Evolutionary conservation across 306 rosid genomes (phyloP).

Genomic region (Quercus glauca): DNA sequence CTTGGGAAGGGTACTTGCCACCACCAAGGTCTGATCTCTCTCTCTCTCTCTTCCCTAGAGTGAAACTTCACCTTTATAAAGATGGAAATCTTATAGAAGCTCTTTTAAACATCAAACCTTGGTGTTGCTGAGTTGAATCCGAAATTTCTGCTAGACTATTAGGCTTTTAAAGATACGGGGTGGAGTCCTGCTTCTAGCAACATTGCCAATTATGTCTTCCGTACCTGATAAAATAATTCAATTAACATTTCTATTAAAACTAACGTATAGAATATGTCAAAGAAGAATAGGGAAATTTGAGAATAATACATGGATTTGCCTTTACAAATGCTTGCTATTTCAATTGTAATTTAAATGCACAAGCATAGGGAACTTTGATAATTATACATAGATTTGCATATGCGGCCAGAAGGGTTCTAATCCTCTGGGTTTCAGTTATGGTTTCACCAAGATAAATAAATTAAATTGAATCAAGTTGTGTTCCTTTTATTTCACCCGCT

Average conservation of each 20-base stretch:
- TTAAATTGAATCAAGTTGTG: too few relatives aligned
- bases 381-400: too few relatives aligned
- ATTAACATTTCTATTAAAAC: background rate
- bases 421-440: too few relatives aligned
- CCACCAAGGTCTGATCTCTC: background rate
- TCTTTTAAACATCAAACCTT: background rate
- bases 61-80: background rate
- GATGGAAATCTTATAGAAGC: background rate
- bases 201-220: background rate
- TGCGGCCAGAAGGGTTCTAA: too few relatives aligned
- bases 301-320: background rate
- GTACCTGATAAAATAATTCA: background rate
- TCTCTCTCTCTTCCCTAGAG: background rate
- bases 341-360: background rate
- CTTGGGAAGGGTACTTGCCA: too few relatives aligned
- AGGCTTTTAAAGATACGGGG: background rate
- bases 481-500: too few relatives aligned
- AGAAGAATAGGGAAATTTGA: too few relatives aligned
- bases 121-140: background rate
- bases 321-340: background rate
- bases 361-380: too few relatives aligned
- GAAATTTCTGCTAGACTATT: background rate
- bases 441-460: too few relatives aligned
- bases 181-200: background rate
- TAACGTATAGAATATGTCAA: too few relatives aligned